Evolutionary conservation across 768 basidiomycete species (phyloP), one percentile per base, ranked within the genome.

Genomic region (Lepiota brunneoincarnata): DNA sequence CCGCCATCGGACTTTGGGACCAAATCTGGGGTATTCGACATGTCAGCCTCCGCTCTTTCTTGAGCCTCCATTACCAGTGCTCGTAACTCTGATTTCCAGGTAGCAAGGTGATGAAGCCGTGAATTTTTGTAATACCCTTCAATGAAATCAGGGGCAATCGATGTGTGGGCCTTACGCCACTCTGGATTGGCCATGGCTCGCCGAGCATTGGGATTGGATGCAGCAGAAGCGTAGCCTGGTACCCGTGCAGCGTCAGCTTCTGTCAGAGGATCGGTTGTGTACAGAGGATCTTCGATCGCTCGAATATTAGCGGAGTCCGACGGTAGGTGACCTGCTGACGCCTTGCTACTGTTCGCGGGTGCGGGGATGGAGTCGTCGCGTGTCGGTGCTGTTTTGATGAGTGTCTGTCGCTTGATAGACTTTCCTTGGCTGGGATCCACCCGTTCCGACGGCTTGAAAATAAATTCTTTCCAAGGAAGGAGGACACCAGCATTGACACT

Each of bases 81-180:
- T 62, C 85, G 86, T 36, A 98, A 76, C 63, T 98, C 95, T 0
- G 90, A 81, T 68, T 98, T 99, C 91, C 92, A 96, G 2, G 84
- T 87, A 4, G 90, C 86, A 10, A 99, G 70, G 63, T 95, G 89
- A 61, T 99, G 97, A n/a, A 99, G 74, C 1, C 97, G 87, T 1
- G 89, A 93, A 64, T 97, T 88, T 65, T 82, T 82, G 70, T 84
- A 86, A 64, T 84, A 96, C 0, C 83, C 87, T 38, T 92, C 86
- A 51, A 98, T 86, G 68, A 95, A 99, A 57, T 86, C 89, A 0
- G 88, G 83, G 1, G 91, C 87, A 6, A 84, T 80, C 7, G 93
- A 89, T 0, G 97, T 99, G 67, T 99, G 85, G 18, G 87, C 85
- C 18, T 82, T 80, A 17, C 92, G 82, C 96, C 96, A 98, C 31